Conservation (phyloP, 78 protist species). For the Bodo saltans region DNA sequence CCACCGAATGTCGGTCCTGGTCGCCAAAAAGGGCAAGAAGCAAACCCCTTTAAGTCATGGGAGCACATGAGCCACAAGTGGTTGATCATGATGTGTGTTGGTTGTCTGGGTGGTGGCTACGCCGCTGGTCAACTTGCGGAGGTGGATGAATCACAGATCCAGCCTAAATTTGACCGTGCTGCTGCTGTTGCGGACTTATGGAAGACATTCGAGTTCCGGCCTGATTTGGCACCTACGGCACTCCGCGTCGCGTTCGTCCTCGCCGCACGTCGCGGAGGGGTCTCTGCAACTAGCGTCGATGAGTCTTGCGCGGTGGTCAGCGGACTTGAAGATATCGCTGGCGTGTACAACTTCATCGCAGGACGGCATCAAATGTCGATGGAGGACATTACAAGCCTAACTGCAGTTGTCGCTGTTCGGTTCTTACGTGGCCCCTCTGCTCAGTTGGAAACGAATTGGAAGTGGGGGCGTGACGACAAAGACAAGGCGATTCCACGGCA, state of each 20-base stretch:
- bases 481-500: neutral
- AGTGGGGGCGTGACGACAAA: neutral
- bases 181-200: neutral
- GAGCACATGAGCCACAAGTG: too few species aligned
- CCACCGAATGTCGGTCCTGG: too few species aligned
- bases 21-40: too few species aligned
- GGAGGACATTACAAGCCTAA: neutral
- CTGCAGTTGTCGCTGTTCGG: neutral
- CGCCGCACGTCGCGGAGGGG: neutral
- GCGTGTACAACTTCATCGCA: neutral
- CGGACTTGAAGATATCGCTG: neutral
- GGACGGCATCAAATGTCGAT: neutral
- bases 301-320: neutral
- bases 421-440: neutral
- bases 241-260: neutral
- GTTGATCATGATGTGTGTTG: too few species aligned
- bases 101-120: neutral
- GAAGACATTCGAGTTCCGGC: neutral
- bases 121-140: neutral
- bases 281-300: neutral
- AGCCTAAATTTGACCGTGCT: neutral
- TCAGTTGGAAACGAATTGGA: neutral
- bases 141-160: neutral
- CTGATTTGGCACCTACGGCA: neutral
- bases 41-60: too few species aligned